These are phyloP conservation scores for Euclidium syriacum DNA, from an alignment of 345 rosid species.

Conservation along the genomic window DNA sequence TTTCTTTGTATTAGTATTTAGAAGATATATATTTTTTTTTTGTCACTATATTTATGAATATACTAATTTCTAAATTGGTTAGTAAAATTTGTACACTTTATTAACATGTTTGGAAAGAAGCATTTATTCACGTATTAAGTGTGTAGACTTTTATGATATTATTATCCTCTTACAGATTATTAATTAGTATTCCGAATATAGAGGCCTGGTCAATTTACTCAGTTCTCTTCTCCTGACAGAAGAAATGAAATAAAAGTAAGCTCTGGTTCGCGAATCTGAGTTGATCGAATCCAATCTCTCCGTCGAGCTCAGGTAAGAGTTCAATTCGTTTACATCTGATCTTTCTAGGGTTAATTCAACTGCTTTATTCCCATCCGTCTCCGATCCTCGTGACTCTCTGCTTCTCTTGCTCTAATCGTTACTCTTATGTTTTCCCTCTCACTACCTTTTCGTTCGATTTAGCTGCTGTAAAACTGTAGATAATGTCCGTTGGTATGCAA, in stretches of 20 bases:
- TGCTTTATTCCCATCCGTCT: not conserved
- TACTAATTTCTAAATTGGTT: too few relatives aligned
- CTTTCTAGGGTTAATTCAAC: not conserved
- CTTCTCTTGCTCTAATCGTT: not conserved
- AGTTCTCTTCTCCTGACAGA: not conserved
- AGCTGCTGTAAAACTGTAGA: not conserved
- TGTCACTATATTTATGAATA: too few relatives aligned
- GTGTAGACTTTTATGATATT: too few relatives aligned
- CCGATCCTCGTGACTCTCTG: not conserved
- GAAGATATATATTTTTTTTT: too few relatives aligned
- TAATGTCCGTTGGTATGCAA: not conserved
- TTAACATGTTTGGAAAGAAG: too few relatives aligned
- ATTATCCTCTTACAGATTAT: too few relatives aligned
- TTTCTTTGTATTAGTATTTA: too few relatives aligned
- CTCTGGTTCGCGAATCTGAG: conserved; percentile 13
- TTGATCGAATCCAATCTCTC: conserved; percentile 15
- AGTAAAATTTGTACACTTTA: too few relatives aligned
- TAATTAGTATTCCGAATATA: not conserved
- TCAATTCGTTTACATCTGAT: not conserved
- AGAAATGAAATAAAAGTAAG: too few relatives aligned
- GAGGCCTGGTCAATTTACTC: not conserved
- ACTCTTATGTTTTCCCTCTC: not conserved
- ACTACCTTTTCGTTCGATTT: not conserved
- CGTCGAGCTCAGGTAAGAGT: conserved; percentile 16
- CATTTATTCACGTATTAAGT: too few relatives aligned